A percentile compares a stretch with the other conserved stretches of the same genome.
phyloP scores from a whole-genome alignment of 306 rosid species.

The Cucurbita argyrosperma region DNA sequence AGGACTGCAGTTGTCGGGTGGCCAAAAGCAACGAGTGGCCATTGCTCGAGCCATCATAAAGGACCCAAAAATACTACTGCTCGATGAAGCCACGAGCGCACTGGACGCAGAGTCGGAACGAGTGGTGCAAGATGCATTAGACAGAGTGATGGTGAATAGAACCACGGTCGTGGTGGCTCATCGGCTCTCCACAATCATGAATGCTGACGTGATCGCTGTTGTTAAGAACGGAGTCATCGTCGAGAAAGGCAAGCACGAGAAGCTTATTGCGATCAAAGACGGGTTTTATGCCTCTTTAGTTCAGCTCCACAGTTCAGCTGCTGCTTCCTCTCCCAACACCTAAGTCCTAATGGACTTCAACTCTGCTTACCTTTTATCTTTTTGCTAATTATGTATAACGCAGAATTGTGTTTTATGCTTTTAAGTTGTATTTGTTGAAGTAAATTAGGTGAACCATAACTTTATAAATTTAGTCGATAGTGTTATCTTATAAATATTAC shows the following conservation, averaged over 20 bases:
- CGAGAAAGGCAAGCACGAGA: constrained; percentile 3
- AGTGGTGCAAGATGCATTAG: constrained; percentile 40
- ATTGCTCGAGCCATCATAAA: constrained; percentile 45
- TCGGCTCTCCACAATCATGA: constrained; percentile 40
- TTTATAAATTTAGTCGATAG: no score
- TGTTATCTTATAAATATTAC: background rate
- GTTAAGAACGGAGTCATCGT: constrained; percentile 19
- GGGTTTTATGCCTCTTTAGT: constrained; percentile 8
- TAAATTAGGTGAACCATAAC: background rate
- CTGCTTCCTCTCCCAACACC: background rate
- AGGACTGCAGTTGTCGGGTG: constrained; percentile 49
- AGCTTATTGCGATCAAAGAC: background rate
- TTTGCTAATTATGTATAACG: background rate
- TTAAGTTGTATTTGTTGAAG: background rate
- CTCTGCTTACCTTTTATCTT: background rate
- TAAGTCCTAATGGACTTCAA: background rate
- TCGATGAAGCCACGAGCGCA: constrained; percentile 70
- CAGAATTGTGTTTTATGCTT: background rate
- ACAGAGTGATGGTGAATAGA: constrained; percentile 24
- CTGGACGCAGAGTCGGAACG: constrained; percentile 40
- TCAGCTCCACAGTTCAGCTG: background rate
- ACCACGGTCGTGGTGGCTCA: constrained; percentile 50
- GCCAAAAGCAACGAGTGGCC: constrained; percentile 56
- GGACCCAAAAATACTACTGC: constrained; percentile 32
- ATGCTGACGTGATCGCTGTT: constrained; percentile 27